Conservation (phyloP, 208 protist genomes). For the Leishmania aethiopica region DNA sequence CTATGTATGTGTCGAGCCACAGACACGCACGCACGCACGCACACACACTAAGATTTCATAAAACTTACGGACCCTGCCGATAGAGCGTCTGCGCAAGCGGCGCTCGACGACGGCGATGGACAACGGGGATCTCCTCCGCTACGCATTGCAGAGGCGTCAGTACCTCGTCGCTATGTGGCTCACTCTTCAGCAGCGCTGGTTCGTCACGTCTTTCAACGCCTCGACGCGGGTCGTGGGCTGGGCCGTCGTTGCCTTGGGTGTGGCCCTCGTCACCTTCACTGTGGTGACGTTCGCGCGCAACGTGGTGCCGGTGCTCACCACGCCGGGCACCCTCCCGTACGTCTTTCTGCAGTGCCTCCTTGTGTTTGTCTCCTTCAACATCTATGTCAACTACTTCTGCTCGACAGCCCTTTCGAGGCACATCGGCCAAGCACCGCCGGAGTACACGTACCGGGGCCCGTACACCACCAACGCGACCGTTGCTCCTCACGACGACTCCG, state of each 20-base stretch:
- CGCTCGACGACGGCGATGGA: conserved; percentile 7
- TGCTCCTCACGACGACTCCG: conserved; percentile 14
- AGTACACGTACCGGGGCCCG: conserved; percentile 18
- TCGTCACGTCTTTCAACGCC: conserved; percentile 17
- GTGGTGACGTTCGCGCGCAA: conserved; percentile 44
- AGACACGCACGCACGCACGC: neutral
- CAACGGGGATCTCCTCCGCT: conserved; percentile 18
- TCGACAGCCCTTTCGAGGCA: conserved; percentile 44
- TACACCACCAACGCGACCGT: neutral
- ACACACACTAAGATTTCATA: neutral
- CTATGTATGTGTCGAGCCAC: neutral
- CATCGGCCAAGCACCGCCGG: conserved; percentile 30
- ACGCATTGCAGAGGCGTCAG: conserved; percentile 32
- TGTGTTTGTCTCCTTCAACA: conserved; percentile 58
- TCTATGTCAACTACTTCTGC: conserved; percentile 72
- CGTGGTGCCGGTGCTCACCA: conserved; percentile 51
- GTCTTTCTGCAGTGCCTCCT: conserved; percentile 36
- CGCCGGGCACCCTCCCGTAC: conserved; percentile 30
- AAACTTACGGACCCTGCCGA: neutral
- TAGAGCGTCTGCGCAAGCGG: neutral
- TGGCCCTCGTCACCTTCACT: conserved; percentile 63
- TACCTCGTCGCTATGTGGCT: conserved; percentile 31
- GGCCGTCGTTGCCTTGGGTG: conserved; percentile 38
- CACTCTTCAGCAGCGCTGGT: conserved; percentile 31
- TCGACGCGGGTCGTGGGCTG: conserved; percentile 27